Evolutionary conservation across 202 grass and related monocot species (phyloP).

Genomic region (Cymbopogon flexuosus): DNA sequence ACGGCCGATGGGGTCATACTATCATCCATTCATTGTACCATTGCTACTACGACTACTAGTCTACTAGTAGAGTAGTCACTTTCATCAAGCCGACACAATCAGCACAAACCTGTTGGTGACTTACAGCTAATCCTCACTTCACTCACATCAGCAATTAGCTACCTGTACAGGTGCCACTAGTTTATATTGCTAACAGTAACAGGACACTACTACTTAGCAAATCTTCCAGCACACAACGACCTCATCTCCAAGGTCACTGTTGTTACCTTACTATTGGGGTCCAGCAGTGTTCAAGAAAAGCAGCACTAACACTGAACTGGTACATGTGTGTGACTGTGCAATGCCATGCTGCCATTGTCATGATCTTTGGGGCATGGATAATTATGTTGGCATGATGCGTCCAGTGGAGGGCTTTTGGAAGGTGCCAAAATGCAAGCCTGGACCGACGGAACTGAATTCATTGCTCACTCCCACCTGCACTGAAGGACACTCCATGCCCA

Average conservation of each 20-base stretch:
- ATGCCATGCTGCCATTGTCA: background rate
- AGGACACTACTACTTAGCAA: too few species aligned
- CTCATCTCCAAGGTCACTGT: background rate
- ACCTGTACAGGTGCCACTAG: background rate
- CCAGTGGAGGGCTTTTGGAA: background rate
- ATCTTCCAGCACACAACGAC: too few species aligned
- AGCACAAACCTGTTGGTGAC: background rate
- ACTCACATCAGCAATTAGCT: background rate
- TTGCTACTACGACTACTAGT: background rate
- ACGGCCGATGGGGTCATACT: background rate
- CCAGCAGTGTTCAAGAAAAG: background rate
- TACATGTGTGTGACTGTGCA: background rate
- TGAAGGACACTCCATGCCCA: background rate
- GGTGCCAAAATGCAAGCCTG: slow-evolving; percentile 39
- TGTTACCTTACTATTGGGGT: background rate
- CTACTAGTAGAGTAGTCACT: background rate
- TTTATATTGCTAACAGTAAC: too few species aligned
- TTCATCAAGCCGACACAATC: background rate
- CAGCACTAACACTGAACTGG: background rate
- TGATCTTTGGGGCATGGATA: slow-evolving; percentile 1
- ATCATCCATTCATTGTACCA: too few species aligned
- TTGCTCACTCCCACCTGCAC: background rate
- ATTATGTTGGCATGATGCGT: slow-evolving; percentile 27
- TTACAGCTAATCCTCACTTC: background rate
- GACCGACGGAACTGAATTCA: background rate